Percentiles rank a stretch among this genome's conserved stretches.
Conservation (phyloP, 176 grass and related monocot genomes). For the Triticum dicoccoides region DNA sequence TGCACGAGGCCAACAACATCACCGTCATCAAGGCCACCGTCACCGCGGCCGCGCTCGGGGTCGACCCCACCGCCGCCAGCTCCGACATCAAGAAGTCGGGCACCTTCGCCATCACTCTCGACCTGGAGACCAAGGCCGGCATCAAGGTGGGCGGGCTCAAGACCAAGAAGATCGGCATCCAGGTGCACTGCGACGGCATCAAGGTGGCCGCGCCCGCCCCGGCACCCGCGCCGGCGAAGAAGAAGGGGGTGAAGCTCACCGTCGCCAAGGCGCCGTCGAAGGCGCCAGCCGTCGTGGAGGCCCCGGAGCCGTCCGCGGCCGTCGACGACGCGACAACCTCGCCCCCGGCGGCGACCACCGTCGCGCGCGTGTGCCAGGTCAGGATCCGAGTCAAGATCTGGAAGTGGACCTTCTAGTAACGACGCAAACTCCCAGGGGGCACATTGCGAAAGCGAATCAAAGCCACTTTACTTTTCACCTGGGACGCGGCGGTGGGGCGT, state of each 20-base stretch:
- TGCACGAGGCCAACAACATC: constrained; percentile 74
- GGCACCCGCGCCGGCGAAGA: constrained; percentile 38
- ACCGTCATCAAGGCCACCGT: constrained; percentile 68
- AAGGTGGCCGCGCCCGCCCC: constrained; percentile 37
- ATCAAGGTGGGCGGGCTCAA: constrained; percentile 63
- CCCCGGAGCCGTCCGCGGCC: neutral
- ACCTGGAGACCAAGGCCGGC: constrained; percentile 90
- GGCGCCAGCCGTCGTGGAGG: neutral
- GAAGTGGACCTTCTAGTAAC: constrained; percentile 95
- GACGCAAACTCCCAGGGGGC: constrained; percentile 7
- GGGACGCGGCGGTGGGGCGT: neutral
- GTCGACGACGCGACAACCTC: constrained; percentile 8
- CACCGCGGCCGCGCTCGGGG: constrained; percentile 42
- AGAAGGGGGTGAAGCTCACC: constrained; percentile 28
- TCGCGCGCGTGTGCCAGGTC: constrained; percentile 66
- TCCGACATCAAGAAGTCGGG: constrained; percentile 81
- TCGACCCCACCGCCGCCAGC: constrained; percentile 63
- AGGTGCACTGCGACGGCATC: constrained; percentile 73
- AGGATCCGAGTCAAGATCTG: constrained; percentile 98
- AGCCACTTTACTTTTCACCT: constrained; percentile 30
- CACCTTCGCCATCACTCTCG: constrained; percentile 54
- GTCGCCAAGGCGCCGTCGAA: neutral
- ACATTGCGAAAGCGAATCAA: constrained; percentile 30
- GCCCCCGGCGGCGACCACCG: constrained; percentile 33
- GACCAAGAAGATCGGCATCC: constrained; percentile 87